Conservation (phyloP, 495 filamentous ascomycete species). For the Glutinoglossum americanum region DNA sequence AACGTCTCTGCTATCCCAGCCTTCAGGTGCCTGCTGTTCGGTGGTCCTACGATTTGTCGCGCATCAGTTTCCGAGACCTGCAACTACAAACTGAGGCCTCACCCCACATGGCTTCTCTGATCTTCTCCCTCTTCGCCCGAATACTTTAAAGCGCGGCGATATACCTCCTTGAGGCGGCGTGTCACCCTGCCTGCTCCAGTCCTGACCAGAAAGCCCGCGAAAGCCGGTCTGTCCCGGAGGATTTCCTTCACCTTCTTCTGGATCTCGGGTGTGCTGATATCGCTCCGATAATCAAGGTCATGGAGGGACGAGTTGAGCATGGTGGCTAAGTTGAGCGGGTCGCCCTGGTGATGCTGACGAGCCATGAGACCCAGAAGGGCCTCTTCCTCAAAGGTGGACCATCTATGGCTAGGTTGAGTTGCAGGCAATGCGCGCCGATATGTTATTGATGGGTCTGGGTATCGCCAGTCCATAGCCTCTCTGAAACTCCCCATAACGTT, state of each 20-base stretch:
- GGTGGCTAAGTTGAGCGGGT: neutral
- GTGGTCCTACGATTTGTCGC: neutral
- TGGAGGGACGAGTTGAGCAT: neutral
- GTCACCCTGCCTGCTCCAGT: neutral
- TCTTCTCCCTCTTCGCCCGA: neutral
- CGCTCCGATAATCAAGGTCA: neutral
- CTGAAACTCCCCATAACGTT: neutral
- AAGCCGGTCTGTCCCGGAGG: neutral
- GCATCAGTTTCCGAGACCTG: neutral
- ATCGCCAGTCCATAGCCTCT: neutral
- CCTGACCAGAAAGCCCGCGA: neutral
- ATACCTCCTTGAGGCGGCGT: neutral
- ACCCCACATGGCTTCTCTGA: neutral
- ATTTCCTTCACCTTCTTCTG: neutral
- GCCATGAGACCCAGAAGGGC: neutral
- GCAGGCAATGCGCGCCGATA: neutral
- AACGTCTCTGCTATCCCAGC: neutral
- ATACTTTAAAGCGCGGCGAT: neutral
- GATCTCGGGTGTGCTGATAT: neutral
- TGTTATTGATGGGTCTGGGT: neutral
- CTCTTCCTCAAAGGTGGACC: neutral
- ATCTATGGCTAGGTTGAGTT: neutral
- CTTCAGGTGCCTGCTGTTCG: neutral
- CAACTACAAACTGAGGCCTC: neutral
- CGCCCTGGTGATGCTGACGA: neutral